Conservation (phyloP, 495 filamentous ascomycete genomes). For the Parachaetomium inaequale region DNA sequence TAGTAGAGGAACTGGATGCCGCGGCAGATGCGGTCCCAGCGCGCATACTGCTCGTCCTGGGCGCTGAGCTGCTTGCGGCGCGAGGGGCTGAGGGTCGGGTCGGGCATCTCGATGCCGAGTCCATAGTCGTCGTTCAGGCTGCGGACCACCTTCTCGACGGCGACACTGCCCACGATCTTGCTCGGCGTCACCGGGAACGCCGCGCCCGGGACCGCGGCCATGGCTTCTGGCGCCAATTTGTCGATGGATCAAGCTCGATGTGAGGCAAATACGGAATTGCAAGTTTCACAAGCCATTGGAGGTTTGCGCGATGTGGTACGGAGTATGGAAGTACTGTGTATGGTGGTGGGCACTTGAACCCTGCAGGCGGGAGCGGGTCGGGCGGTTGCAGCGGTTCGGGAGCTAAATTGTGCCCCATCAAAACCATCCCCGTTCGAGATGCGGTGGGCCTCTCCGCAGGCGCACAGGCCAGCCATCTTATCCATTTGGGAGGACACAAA, state of each 20-base stretch:
- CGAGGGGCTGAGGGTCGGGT: slow-evolving; percentile 20
- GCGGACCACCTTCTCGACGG: slow-evolving; percentile 15
- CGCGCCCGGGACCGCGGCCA: neutral
- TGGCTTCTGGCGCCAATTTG: neutral
- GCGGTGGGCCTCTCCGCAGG: neutral
- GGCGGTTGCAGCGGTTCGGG: neutral
- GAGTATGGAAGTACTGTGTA: too few relatives aligned
- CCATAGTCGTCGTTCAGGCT: slow-evolving; percentile 27
- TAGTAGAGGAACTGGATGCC: slow-evolving; percentile 23
- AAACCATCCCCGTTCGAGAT: neutral
- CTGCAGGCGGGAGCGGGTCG: neutral
- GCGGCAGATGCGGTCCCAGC: slow-evolving; percentile 18
- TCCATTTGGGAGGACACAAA: neutral
- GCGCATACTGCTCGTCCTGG: slow-evolving; percentile 14
- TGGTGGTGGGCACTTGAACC: neutral
- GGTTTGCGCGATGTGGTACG: neutral
- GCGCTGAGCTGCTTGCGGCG: slow-evolving; percentile 15
- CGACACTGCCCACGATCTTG: slow-evolving; percentile 10
- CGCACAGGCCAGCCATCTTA: neutral
- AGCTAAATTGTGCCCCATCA: slow-evolving; percentile 4
- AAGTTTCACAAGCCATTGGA: neutral
- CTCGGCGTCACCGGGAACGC: slow-evolving; percentile 18
- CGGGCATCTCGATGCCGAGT: slow-evolving; percentile 23
- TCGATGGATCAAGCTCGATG: neutral
- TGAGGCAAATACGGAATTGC: neutral